Percentiles rank a stretch among this genome's conserved stretches.
These are phyloP conservation scores for Ascochyta viciae-villosae DNA, from an alignment of 2,329 filamentous ascomycete species.

Conservation along the genomic window DNA sequence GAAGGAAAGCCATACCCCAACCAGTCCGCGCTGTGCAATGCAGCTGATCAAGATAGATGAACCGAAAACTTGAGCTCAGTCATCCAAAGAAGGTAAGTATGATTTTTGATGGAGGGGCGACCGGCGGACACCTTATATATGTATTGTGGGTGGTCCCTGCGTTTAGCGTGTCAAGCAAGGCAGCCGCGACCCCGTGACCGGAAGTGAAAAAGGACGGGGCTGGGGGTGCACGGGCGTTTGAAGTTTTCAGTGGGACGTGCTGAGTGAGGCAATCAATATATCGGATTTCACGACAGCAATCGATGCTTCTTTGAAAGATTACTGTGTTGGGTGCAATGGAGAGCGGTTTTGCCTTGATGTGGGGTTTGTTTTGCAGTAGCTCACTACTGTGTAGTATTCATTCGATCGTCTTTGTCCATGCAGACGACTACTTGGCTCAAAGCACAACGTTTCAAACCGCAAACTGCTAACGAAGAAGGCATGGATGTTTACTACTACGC, in stretches of 20 bases:
- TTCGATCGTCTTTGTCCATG: background rate
- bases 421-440: background rate
- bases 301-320: background rate
- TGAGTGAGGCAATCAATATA: background rate
- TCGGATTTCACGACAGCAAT: background rate
- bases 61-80: slow-evolving; percentile 41
- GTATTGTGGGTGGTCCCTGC: background rate
- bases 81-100: slow-evolving; percentile 47
- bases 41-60: slow-evolving; percentile 39
- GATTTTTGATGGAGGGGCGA: background rate
- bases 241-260: background rate
- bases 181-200: background rate
- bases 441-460: background rate
- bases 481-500: background rate
- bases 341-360: background rate
- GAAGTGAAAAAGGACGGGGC: background rate
- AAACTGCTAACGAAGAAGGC: background rate
- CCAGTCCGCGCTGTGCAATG: slow-evolving; percentile 50
- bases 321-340: background rate
- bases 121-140: background rate
- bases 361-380: background rate
- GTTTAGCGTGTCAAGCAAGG: background rate
- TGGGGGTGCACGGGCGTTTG: background rate
- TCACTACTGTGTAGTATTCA: background rate
- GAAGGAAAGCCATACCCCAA: slow-evolving; percentile 43